Evolutionary conservation across 352 stramenopile species (phyloP).

Genomic region (Aphanomyces astaci): DNA sequence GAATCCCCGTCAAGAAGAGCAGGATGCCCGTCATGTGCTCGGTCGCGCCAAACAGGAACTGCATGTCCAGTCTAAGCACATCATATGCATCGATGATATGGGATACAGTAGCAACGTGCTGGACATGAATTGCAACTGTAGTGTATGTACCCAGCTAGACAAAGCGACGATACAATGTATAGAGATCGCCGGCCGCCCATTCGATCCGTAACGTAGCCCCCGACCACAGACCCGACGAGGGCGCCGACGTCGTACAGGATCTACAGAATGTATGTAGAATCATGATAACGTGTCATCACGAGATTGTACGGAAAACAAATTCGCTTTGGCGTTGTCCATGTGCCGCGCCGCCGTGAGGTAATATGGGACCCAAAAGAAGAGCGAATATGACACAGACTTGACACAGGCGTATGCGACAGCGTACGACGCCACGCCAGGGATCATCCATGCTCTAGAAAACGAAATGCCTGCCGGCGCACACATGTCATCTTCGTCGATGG

Average conservation of each 20-base stretch:
- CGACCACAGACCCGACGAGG: conserved; percentile 2
- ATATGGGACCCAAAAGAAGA: conserved; percentile 29
- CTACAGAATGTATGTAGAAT: conserved; percentile 1
- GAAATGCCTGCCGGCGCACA: not conserved
- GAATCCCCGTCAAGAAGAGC: conserved; percentile 26
- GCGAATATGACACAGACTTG: conserved; percentile 29
- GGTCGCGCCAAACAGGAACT: conserved; percentile 17
- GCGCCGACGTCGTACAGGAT: conserved; percentile 17
- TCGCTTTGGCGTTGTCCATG: conserved; percentile 12
- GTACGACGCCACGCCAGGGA: conserved; percentile 26
- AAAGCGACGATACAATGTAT: conserved; percentile 6
- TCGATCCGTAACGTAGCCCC: conserved; percentile 15
- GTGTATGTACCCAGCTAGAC: not conserved
- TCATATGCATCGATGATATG: too few species aligned
- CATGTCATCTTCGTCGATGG: not conserved
- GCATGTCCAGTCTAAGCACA: conserved; percentile 9
- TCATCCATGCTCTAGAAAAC: conserved; percentile 18
- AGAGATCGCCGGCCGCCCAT: conserved; percentile 5
- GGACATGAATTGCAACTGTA: too few species aligned
- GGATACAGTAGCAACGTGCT: too few species aligned
- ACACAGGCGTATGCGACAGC: conserved; percentile 27
- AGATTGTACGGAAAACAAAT: conserved; percentile 18
- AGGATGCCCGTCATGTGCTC: conserved; percentile 22
- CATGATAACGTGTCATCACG: too few species aligned
- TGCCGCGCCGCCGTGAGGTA: conserved; percentile 17